A percentile compares a stretch with the other conserved stretches of the same genome.
phyloP scores from a whole-genome alignment of 2,329 filamentous ascomycete genomes.

The Venturia pyrina region DNA sequence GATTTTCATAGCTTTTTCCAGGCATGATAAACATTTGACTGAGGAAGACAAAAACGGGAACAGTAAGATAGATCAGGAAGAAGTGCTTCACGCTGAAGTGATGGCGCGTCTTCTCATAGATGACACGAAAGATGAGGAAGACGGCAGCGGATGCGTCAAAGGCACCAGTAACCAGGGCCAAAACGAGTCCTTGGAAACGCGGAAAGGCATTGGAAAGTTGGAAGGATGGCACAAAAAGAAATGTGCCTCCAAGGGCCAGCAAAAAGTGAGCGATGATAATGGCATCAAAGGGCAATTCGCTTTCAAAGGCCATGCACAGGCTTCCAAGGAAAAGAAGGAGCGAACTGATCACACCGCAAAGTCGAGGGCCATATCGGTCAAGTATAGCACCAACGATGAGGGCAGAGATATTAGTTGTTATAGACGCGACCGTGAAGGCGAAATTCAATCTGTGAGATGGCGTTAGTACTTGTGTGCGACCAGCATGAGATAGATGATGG shows the following conservation, averaged over 20 bases:
- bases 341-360: constrained; percentile 24
- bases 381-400: constrained; percentile 27
- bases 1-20: constrained; percentile 66
- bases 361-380: constrained; percentile 26
- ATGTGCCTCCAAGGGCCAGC: constrained; percentile 68
- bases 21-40: constrained; percentile 66
- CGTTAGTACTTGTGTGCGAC: not conserved
- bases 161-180: constrained; percentile 69
- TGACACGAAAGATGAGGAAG: constrained; percentile 63
- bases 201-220: constrained; percentile 81
- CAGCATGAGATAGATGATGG: not conserved
- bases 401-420: constrained; percentile 29
- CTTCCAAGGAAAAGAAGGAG: constrained; percentile 24
- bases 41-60: constrained; percentile 56
- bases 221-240: constrained; percentile 74
- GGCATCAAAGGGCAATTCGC: constrained; percentile 27
- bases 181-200: constrained; percentile 63
- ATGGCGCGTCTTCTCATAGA: constrained; percentile 51
- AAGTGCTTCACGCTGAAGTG: constrained; percentile 55
- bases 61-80: constrained; percentile 61
- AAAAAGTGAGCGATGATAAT: constrained; percentile 66
- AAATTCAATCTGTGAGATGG: constrained; percentile 10
- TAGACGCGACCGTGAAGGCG: constrained; percentile 22
- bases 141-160: constrained; percentile 76
- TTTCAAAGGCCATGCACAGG: constrained; percentile 28